Evolutionary conservation across 192 early-diverging fungal species (phyloP).

Genomic region (Gonapodya prolifera): DNA sequence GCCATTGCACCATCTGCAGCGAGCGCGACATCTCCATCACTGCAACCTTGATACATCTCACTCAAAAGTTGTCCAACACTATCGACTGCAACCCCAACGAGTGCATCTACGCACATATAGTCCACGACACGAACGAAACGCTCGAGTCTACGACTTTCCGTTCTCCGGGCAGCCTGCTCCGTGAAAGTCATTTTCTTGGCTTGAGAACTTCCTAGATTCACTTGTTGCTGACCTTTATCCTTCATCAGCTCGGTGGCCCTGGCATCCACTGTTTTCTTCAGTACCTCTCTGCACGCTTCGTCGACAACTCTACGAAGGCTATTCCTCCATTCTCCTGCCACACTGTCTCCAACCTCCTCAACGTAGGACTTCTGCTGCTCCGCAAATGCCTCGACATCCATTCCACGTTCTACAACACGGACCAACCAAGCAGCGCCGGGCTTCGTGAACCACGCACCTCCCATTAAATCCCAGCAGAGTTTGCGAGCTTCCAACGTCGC

Average conservation of each 20-base stretch:
- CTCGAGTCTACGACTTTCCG: slow-evolving; percentile 34
- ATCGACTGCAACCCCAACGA: slow-evolving; percentile 32
- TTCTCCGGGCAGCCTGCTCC: slow-evolving; percentile 40
- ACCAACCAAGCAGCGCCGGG: not conserved
- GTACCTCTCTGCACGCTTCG: not conserved
- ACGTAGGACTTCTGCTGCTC: slow-evolving; percentile 30
- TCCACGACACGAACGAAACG: slow-evolving; percentile 46
- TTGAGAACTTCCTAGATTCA: not conserved
- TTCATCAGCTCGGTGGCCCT: not conserved
- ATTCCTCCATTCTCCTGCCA: slow-evolving; percentile 26
- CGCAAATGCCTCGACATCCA: slow-evolving; percentile 26
- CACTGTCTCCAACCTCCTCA: slow-evolving; percentile 10
- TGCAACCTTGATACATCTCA: slow-evolving; percentile 27
- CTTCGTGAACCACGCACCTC: not conserved
- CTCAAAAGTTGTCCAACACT: slow-evolving; percentile 27
- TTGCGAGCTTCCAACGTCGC: not conserved
- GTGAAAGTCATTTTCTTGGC: slow-evolving; percentile 31
- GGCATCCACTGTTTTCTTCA: not conserved
- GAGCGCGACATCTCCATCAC: slow-evolving; percentile 30
- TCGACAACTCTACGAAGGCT: slow-evolving; percentile 24
- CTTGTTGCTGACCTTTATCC: not conserved
- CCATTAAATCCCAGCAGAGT: not conserved
- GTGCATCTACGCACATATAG: slow-evolving; percentile 37
- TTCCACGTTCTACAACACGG: not conserved
- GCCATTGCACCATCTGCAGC: slow-evolving; percentile 5